Base-by-base conservation (phyloP, 2,329 filamentous ascomycete genomes). In the Gliomastix tumulicola region DNA sequence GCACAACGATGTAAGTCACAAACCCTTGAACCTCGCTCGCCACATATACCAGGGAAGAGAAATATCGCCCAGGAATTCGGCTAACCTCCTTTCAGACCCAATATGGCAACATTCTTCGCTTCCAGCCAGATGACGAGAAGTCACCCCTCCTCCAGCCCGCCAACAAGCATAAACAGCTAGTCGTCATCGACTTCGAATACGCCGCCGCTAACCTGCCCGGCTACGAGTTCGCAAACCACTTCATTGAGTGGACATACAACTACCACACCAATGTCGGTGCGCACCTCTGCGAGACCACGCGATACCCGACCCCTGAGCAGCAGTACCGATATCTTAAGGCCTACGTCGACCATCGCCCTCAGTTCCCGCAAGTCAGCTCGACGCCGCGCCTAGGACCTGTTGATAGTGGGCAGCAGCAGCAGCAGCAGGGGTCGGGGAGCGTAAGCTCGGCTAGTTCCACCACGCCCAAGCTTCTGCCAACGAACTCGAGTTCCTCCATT, bases 101-200 rank as follows among this genome's bases (percentile, higher is more conserved):
- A 79, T 97, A 98, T 53, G 92, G 92, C 45, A 98, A 98, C 55
- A 92, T 98, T 44, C 78, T 98, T 34, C 87, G 89, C 25, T 60
- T 82, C 34, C 66, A 68, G 4, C 76, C 76, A 3, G 71, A 79
- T 38, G 72, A 79, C 57, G 76, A 87, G 46, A 82, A 88, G 49
- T 96, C 89, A 1, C 92, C 90, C 1, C 74, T 97, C 7, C 72
- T 96, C 10, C 76, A 92, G 34, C 88, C 92, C 0, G 81, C 85
- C 40, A 97, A 97, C 60, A 81, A 90, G 48, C 92, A 98, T 65
- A 97, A 94, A 60, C 90, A 94, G 61, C 76, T 98, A 12, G 76
- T 97, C 13, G 92, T 98, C 44, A 98, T 98, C 52, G 92, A 98
- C 57, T 98, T 98, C 51, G 92, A 98, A 54, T 98, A 98, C 55